Base-by-base conservation (phyloP, 2,329 filamentous ascomycete genomes). In the Didymella exigua region DNA sequence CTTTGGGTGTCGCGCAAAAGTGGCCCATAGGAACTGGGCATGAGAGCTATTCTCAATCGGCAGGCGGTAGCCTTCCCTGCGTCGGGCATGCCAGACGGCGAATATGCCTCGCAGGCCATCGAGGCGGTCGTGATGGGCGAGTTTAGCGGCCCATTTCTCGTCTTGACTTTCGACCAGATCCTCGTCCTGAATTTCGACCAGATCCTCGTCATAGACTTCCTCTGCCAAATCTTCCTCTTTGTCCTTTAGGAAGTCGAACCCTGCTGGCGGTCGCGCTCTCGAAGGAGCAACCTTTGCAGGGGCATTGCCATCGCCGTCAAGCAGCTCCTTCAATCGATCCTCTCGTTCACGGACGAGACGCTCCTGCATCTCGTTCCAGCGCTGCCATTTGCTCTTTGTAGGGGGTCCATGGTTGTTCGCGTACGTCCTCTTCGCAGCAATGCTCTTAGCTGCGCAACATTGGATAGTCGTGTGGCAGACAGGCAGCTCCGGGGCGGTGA, bases 21-120 rank as follows among this genome's bases (percentile, higher is more conserved):
- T 75, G 0, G 67, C 65, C 82, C 82, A 84, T 6, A 84, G 56
- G 11, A 67, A 67, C 8, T 75, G 67, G 16, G 79, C 77, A 4
- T 76, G 60, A n/a, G 56, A 47, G 14, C 63, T 68, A 16, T 77
- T 75, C 11, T 62, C 57, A 2, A 64, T 71, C 13, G 80, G 80
- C 10, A 83, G 58, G 19, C 70, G 62, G 21, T 81, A 63, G 2
- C 67, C 62, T 21, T 74, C 67, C 11, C 61, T 45, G 61, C 68
- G 68, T 77, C 74, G 38, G 3, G 69, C 75, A 27, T 72, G 57
- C 78, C 79, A 84, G 5, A 81, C 72, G 6, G 73, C 68, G n/a
- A 62, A 41, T 5, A 80, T 71, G 10, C 81, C 81, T 18, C 64
- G 49, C 18, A 61, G 42, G 0, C 80, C 78, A 58, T 80, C 63